Conservation (phyloP, 2,329 filamentous ascomycete species). For the Seiridium cupressi region DNA sequence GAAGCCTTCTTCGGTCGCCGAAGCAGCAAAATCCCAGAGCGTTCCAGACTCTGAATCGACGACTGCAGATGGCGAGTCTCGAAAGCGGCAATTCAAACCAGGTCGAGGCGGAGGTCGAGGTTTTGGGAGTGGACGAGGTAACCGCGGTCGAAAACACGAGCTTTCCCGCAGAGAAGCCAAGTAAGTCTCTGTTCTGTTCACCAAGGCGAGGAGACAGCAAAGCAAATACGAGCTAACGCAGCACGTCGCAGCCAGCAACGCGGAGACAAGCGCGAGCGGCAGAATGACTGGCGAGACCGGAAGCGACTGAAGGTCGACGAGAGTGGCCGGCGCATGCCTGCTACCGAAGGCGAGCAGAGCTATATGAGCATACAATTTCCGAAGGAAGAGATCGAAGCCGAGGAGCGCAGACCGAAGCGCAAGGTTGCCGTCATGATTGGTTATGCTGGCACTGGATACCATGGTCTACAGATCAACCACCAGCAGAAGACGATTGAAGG, state of each 20-base stretch:
- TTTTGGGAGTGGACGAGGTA: slow-evolving; percentile 13
- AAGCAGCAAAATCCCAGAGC: slow-evolving; percentile 10
- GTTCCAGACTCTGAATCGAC: slow-evolving; percentile 13
- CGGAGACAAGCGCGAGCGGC: slow-evolving; percentile 48
- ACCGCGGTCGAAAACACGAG: slow-evolving; percentile 10
- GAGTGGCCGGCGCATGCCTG: slow-evolving; percentile 23
- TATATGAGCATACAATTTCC: slow-evolving; percentile 57
- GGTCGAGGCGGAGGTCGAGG: slow-evolving; percentile 11
- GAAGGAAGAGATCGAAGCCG: slow-evolving; percentile 82
- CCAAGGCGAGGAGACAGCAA: slow-evolving; percentile 9
- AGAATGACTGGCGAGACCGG: slow-evolving; percentile 43
- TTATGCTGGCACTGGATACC: slow-evolving; percentile 95
- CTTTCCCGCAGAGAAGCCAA: slow-evolving; percentile 16
- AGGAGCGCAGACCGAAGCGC: slow-evolving; percentile 85
- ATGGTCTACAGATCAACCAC: slow-evolving; percentile 88
- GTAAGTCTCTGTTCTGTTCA: not conserved
- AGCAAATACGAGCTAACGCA: slow-evolving; percentile 37
- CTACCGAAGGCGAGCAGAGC: slow-evolving; percentile 39
- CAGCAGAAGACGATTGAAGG: slow-evolving; percentile 92
- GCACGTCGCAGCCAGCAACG: slow-evolving; percentile 45
- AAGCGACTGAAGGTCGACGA: slow-evolving; percentile 52
- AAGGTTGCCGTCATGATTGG: slow-evolving; percentile 96
- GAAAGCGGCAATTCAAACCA: slow-evolving; percentile 14
- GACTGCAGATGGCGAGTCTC: slow-evolving; percentile 14
- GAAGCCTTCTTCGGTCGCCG: slow-evolving; percentile 5